phyloP scores from a whole-genome alignment of 345 rosid species.

The Cochlearia excelsa region DNA sequence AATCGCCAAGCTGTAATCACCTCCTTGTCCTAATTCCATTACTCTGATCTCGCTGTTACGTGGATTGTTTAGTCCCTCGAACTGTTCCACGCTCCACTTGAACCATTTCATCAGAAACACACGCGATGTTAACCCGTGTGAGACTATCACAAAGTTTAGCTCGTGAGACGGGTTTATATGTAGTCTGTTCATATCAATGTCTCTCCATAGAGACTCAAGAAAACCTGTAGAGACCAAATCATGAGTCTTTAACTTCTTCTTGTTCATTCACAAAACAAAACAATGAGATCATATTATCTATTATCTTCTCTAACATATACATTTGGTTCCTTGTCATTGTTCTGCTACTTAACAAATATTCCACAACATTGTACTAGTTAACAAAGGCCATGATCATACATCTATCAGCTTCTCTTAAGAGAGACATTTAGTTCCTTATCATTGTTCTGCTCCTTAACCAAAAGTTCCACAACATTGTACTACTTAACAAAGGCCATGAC shows the following conservation, averaged over 20 bases:
- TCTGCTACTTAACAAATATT: too few relatives aligned
- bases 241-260: neutral
- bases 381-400: too few relatives aligned
- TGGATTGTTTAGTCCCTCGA: constrained; percentile 66
- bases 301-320: too few relatives aligned
- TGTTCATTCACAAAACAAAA: neutral
- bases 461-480: neutral
- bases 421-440: too few relatives aligned
- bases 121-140: constrained; percentile 75
- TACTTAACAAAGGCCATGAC: too few relatives aligned
- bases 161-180: constrained; percentile 55
- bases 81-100: constrained; percentile 92
- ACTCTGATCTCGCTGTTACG: constrained; percentile 75
- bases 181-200: constrained; percentile 80
- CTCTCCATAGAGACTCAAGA: constrained; percentile 96
- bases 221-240: constrained; percentile 48
- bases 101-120: constrained; percentile 99
- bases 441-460: constrained; percentile 1
- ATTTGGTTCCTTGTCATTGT: too few relatives aligned
- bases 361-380: too few relatives aligned
- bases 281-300: too few relatives aligned
- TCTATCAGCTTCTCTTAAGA: too few relatives aligned
- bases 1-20: constrained; percentile 83
- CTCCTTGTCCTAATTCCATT: constrained; percentile 76
- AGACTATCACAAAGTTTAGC: constrained; percentile 73